Evolutionary conservation across 805 yeast genomes (phyloP).

Genomic region (Diddensiella santjacobensis): DNA sequence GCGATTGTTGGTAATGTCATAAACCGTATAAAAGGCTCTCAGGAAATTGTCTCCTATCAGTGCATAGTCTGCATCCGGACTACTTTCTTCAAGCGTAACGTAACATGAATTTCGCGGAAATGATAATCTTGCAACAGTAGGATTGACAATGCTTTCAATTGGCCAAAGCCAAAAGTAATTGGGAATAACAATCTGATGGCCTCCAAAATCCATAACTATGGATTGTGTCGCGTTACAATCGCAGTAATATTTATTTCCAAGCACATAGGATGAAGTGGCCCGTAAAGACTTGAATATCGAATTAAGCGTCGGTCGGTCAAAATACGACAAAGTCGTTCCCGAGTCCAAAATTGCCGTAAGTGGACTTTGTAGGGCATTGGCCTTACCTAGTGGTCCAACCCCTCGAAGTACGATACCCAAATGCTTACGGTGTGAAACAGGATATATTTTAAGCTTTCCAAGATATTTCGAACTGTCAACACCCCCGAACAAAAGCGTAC

Average conservation of each 20-base stretch:
- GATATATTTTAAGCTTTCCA: conserved; percentile 41
- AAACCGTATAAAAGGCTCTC: conserved; percentile 58
- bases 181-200: conserved; percentile 28
- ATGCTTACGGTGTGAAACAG: conserved; percentile 35
- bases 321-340: conserved; percentile 51
- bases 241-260: conserved; percentile 34
- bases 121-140: conserved; percentile 27
- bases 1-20: conserved; percentile 53
- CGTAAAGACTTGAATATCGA: conserved; percentile 37
- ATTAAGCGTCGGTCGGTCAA: conserved; percentile 38
- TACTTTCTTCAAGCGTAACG: conserved; percentile 32
- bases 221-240: conserved; percentile 35
- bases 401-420: conserved; percentile 31
- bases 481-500: conserved; percentile 55
- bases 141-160: conserved; percentile 30
- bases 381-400: conserved; percentile 25
- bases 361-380: conserved; percentile 25
- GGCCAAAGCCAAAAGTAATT: conserved; percentile 36
- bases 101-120: conserved; percentile 38
- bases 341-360: conserved; percentile 47
- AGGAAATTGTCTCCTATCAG: conserved; percentile 63
- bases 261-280: conserved; percentile 36
- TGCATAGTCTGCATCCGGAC: conserved; percentile 34
- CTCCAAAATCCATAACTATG: conserved; percentile 32
- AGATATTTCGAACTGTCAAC: conserved; percentile 47